Base-by-base conservation (phyloP, 441 rosid species). In the Croton setiger region DNA sequence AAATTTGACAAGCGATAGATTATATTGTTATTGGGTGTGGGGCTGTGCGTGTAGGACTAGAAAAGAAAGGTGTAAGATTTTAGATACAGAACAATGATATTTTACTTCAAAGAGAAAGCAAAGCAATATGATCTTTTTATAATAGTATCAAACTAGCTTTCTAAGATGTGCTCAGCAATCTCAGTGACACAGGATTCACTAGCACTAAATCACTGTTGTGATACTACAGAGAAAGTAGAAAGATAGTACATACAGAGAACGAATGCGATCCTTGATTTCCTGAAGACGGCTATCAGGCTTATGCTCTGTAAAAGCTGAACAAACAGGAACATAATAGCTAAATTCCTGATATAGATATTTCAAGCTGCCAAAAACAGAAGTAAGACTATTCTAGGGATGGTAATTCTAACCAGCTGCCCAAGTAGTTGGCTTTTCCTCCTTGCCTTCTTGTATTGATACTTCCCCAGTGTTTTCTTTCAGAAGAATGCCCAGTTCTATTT, bases 181-280 rank as follows among this genome's bases (percentile, higher is more conserved):
- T 52, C 20, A 31, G 44, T 31, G 37, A 55, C 60, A 45, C 37
- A 56, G 57, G 10, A 39, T 27, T 12, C 15, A 2, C 21, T 47
- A 15, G 62, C 47, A 31, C 61, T 4, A 35, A 64, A 39, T 60
- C 52, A 33, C 64, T 59, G 11, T 18, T 35, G 23, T 31, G 65
- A 63, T 56, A 51, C 31, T 37, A 71, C 13, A 69, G 60, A 67
- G 49, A 18, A 68, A 67, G 60, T 63, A 44, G 47, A 49, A 51
- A 47, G 60, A 62, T 17, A 49, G 58, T 15, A 83, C 89, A 59
- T 87, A 91, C 97, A 89, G 67, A 53, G 90, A 80, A 66, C 20
- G 75, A 71, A 91, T 83, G 64, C 69, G 78, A 78, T 85, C 83
- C 83, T 89, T 89, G 81, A 91, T 85, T 76, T 84, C 84, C 80